Evolutionary conservation across 2,329 filamentous ascomycete genomes (phyloP), one percentile per base, ranked within the genome.

Genomic region (Westerdykella aurantiaca): DNA sequence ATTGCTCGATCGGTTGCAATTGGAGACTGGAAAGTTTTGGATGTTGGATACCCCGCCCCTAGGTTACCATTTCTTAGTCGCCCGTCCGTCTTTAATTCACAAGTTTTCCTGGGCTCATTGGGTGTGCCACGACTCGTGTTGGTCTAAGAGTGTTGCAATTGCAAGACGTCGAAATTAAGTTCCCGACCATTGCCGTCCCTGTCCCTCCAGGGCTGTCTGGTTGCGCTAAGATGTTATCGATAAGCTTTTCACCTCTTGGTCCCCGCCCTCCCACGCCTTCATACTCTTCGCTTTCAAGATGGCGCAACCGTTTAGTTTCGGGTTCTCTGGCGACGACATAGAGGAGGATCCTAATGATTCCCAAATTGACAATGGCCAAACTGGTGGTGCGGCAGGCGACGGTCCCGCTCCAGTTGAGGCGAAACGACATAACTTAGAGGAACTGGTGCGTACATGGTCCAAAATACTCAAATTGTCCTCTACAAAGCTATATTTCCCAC

Each of bases 321-420:
- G 76, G 14, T 82, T 82, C 53, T 71, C 73, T 0, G 76, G 75
- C 16, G 77, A 81, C 46, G 78, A 81, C 53, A 79, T 79, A 61
- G 76, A 78, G 41, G 64, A 69, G 21, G 73, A 75, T 43, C 56
- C 58, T n/a, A 61, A 70, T 35, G 64, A 69, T 48, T 53, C 55
- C 4, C 53, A 44, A 16, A 50, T 39, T 31, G 47, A 16, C 31
- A 22, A 39, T 9, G 9, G 2, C 6, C n/a, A 29, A 2, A 21
- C 29, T 23, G 18, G 34, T 48, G 29, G 43, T 34, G n/a, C 44
- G 34, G 38, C 42, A 29, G 37, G 38, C 38, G 14, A 41, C 37
- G 45, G 61, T 11, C 57, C 63, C 22, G 60, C 60, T 22, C 60
- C 58, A 0, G 55, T 72, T 37, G 46, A 57, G 37, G 67, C 72